phyloP scores from a whole-genome alignment of 2,329 filamentous ascomycete species.

The Stachybotrys echinatus region DNA sequence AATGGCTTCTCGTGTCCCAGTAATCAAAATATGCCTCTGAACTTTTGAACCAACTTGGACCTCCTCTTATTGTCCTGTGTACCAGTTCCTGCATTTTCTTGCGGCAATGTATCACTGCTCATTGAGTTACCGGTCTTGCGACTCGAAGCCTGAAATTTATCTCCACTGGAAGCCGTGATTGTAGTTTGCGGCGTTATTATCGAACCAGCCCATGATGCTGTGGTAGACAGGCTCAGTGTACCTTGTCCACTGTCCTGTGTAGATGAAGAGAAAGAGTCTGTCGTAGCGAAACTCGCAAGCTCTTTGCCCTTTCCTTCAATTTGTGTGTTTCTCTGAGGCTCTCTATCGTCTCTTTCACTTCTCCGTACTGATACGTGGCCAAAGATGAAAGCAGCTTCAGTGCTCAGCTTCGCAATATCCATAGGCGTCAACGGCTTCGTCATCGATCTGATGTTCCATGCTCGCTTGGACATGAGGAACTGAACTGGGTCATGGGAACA shows the following conservation, averaged over 20 bases:
- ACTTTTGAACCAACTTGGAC: neutral
- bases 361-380: neutral
- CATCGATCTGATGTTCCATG: neutral
- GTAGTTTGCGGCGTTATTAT: neutral
- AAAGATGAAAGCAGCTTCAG: neutral
- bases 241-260: neutral
- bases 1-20: no score
- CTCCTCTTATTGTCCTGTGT: neutral
- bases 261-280: neutral
- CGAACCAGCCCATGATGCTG: neutral
- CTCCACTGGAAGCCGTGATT: neutral
- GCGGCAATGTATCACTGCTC: neutral
- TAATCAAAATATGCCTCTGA: neutral
- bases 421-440: neutral
- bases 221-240: neutral
- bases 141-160: neutral
- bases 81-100: neutral
- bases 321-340: no score
- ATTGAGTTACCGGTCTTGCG: neutral
- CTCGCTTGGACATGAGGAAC: neutral
- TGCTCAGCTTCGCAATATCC: neutral
- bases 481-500: neutral
- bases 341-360: no score
- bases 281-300: no score
- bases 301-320: no score